Evolutionary conservation across 148 eudicot genomes (phyloP), one percentile per base, ranked within the genome.

Genomic region (Tetragonia tetragonoides): DNA sequence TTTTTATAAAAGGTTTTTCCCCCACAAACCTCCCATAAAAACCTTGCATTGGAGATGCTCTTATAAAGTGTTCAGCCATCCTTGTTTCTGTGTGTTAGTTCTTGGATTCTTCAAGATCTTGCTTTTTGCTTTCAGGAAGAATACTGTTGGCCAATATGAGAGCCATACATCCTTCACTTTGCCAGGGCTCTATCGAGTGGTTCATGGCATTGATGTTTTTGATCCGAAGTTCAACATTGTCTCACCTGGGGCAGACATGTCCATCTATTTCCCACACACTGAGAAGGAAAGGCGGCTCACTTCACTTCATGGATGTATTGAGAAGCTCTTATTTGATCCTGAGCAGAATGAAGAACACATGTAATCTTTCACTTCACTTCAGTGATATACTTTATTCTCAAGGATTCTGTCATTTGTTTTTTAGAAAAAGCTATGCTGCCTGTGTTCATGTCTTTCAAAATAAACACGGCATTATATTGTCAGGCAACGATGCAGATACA

Each of bases 171-270:
- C 92, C 75, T 96, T 96, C 85, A 96, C 99, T 24, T 81, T 96
- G 81, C 99, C 99, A 41, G 93, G 89, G 69, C 82, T 89, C 56
- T 96, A 96, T 62, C 87, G 99, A 77, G 99, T 93, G 78, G 99
- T 96, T 62, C 98, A 96, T 49, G 99, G 99, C 63, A 85, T 93
- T 70, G 95, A 96, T 82, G 99, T 96, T 68, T 96, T 93, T 78
- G 98, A 96, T 85, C 95, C 99, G 24, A 96, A 96, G 87, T 96
- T 96, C 83, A 96, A 93, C 83, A 96, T 96, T 34, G 99, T 96
- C 63, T 96, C 99, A 24, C 99, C 99, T 15, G 99, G 98, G 76
- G 93, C 98, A 75, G 98, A 93, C 78, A 87, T 89, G 90, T 7
- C 75, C 49, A 96, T 96, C 66, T 96, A 96, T 81, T 96, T 96